Conservation (phyloP, 345 rosid genomes). For the Gossypium arboreum region DNA sequence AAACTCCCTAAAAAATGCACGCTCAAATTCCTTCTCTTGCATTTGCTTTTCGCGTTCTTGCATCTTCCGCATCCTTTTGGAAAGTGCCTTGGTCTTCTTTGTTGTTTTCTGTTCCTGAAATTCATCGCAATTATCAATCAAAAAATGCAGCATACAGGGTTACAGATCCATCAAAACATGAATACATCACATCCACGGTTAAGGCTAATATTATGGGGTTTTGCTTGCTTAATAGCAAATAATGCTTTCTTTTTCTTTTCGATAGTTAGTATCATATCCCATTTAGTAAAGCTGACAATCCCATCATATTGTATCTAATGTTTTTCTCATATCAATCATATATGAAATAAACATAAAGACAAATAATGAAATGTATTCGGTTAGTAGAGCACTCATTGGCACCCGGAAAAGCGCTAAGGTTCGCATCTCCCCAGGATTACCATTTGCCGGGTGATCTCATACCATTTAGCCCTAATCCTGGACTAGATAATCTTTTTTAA, state of each 20-base stretch:
- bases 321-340: not conserved
- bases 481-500: no score
- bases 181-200: not conserved
- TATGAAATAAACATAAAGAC: not conserved
- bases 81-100: conserved; percentile 48
- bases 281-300: no score
- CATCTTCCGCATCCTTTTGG: conserved; percentile 72
- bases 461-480: no score
- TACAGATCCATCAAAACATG: not conserved
- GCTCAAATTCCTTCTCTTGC: conserved; percentile 71
- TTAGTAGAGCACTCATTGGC: no score
- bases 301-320: not conserved
- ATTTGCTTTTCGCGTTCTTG: conserved; percentile 54
- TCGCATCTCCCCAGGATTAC: no score
- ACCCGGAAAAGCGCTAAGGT: no score
- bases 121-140: not conserved
- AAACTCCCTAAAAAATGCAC: conserved; percentile 76
- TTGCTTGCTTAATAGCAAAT: not conserved
- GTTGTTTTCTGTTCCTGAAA: conserved; percentile 43
- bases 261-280: not conserved
- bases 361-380: not conserved
- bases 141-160: not conserved
- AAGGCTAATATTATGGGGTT: not conserved
- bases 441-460: no score
- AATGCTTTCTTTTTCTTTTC: not conserved